Conservation (phyloP, 805 yeast species). For the Lipomyces lipofer region DNA sequence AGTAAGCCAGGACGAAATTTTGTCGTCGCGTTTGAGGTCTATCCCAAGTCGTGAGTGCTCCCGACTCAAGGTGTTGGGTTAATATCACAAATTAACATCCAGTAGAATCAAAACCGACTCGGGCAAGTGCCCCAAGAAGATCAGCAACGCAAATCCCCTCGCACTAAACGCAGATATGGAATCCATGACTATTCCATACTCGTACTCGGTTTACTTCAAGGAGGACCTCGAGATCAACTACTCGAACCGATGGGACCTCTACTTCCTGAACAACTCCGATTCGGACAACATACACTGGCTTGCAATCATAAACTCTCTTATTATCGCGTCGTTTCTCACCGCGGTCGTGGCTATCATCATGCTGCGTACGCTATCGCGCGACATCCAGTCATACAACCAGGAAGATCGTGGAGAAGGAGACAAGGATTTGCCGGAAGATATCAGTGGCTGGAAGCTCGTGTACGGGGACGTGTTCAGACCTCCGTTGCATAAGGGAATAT, state of each 20-base stretch:
- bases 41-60: slow-evolving; percentile 70
- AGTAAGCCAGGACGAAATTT: slow-evolving; percentile 40
- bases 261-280: slow-evolving; percentile 55
- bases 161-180: slow-evolving; percentile 50
- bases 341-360: slow-evolving; percentile 66
- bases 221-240: slow-evolving; percentile 70
- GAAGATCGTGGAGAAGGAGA: slow-evolving; percentile 31
- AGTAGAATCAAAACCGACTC: slow-evolving; percentile 28
- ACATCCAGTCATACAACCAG: slow-evolving; percentile 45
- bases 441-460: slow-evolving; percentile 55
- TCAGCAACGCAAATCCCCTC: slow-evolving; percentile 58
- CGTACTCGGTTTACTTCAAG: slow-evolving; percentile 86
- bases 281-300: slow-evolving; percentile 71
- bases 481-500: slow-evolving; percentile 51
- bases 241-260: slow-evolving; percentile 72
- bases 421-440: slow-evolving; percentile 33
- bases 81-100: slow-evolving; percentile 32
- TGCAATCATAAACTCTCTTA: slow-evolving; percentile 69
- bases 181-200: slow-evolving; percentile 58
- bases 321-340: slow-evolving; percentile 61
- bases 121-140: slow-evolving; percentile 72
- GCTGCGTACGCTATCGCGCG: slow-evolving; percentile 54
- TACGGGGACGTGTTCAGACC: slow-evolving; percentile 54
- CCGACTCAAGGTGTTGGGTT: too few species aligned
- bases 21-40: slow-evolving; percentile 87